phyloP scores from a whole-genome alignment of 257 asterid species.

The Solanum bukasovii region DNA sequence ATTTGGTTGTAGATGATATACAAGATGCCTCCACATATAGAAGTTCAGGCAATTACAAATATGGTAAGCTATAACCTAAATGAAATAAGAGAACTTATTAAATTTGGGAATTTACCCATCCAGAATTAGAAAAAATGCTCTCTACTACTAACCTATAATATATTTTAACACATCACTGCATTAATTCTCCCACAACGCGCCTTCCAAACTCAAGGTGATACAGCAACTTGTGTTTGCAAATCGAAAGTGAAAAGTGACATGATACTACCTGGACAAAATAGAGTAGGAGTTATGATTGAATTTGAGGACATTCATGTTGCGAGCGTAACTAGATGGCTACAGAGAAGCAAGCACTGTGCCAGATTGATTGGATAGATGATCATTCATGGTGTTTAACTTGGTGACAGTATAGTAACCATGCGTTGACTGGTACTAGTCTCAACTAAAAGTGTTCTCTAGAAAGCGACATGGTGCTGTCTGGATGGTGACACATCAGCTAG shows the following conservation, averaged over 20 bases:
- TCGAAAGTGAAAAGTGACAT: neutral
- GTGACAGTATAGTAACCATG: neutral
- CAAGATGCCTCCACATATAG: neutral
- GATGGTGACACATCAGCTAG: neutral
- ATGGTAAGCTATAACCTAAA: neutral
- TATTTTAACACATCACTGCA: neutral
- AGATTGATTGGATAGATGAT: neutral
- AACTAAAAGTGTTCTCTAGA: neutral
- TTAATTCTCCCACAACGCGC: neutral
- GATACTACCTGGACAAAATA: neutral
- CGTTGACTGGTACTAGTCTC: neutral
- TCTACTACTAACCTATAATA: neutral
- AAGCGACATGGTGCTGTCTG: neutral
- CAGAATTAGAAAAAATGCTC: neutral
- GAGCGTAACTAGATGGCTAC: neutral
- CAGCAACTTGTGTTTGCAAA: neutral
- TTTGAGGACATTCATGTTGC: neutral
- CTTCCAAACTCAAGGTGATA: neutral
- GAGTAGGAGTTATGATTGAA: neutral
- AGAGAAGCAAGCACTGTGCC: neutral
- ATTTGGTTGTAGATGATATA: neutral
- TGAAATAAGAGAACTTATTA: neutral
- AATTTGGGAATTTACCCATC: neutral
- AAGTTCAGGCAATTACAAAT: neutral
- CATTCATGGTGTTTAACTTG: neutral